Evolutionary conservation across 2,329 filamentous ascomycete species (phyloP).

Genomic region (Aspergillus hiratsukae): DNA sequence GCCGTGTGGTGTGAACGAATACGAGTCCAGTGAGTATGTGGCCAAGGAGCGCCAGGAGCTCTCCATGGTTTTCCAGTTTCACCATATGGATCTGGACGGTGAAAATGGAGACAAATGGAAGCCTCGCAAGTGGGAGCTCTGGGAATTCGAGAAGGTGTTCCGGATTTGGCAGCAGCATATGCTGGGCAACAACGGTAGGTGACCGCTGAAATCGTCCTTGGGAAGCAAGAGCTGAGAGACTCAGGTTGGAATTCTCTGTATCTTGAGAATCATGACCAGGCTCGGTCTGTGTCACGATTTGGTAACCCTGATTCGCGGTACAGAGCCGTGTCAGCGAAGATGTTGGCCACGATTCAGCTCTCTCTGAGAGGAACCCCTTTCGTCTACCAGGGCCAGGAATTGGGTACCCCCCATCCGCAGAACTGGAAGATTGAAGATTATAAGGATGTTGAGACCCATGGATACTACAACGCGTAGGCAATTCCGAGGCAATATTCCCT

Average conservation of each 20-base stretch:
- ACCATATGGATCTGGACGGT: constrained; percentile 28
- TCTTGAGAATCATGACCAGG: constrained; percentile 60
- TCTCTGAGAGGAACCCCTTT: constrained; percentile 51
- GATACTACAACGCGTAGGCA: constrained; percentile 41
- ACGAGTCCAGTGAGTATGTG: constrained; percentile 58
- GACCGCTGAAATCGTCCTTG: not conserved
- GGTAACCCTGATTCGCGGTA: constrained; percentile 43
- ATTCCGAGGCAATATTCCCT: constrained; percentile 51
- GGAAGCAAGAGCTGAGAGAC: constrained; percentile 13
- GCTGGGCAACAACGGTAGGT: constrained; percentile 14
- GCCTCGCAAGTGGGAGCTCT: constrained; percentile 12
- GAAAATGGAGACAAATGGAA: constrained; percentile 22
- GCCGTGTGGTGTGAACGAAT: constrained; percentile 49
- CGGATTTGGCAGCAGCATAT: constrained; percentile 18
- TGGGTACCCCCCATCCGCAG: constrained; percentile 53
- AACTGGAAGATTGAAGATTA: constrained; percentile 46
- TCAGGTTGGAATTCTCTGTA: constrained; percentile 54
- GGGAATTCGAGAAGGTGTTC: constrained; percentile 8
- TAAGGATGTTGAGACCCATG: constrained; percentile 39
- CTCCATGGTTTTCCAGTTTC: constrained; percentile 60
- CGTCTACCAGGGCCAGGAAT: constrained; percentile 56
- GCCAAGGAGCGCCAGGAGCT: constrained; percentile 53
- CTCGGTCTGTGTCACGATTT: constrained; percentile 52
- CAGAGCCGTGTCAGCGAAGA: constrained; percentile 46
- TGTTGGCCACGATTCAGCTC: constrained; percentile 47